phyloP scores from a whole-genome alignment of 2,329 filamentous ascomycete species.

The Pseudocercospora eumusae region DNA sequence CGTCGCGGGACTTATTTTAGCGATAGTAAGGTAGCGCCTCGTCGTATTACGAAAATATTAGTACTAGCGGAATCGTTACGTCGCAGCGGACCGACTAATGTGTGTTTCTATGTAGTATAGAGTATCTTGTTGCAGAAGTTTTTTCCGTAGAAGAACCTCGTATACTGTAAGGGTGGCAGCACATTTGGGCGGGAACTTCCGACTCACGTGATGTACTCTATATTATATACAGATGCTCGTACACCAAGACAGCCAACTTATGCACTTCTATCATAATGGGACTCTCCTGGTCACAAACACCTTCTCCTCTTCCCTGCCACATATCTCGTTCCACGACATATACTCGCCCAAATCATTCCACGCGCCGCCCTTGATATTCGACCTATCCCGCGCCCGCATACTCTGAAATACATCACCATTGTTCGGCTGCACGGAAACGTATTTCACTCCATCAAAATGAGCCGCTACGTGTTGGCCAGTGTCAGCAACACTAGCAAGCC shows the following conservation, averaged over 20 bases:
- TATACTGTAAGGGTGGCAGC: too few relatives aligned
- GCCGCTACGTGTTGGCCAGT: neutral
- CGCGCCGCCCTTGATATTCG: constrained; percentile 15
- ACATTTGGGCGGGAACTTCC: too few relatives aligned
- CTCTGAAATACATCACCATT: constrained; percentile 14
- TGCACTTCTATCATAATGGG: neutral
- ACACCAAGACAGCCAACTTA: neutral
- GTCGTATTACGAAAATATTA: too few relatives aligned
- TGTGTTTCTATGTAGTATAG: too few relatives aligned
- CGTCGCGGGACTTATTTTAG: too few relatives aligned
- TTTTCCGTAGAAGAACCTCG: too few relatives aligned
- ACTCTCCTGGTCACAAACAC: constrained; percentile 11
- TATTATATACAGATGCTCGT: too few relatives aligned
- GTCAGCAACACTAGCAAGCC: neutral
- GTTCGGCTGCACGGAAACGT: constrained; percentile 8
- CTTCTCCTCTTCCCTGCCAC: constrained; percentile 11
- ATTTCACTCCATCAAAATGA: constrained; percentile 1
- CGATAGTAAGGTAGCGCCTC: too few relatives aligned
- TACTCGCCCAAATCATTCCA: constrained; percentile 20
- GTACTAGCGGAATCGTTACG: too few relatives aligned
- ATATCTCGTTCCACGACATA: constrained; percentile 19
- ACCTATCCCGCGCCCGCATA: constrained; percentile 8
- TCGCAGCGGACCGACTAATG: too few relatives aligned
- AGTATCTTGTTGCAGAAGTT: too few relatives aligned
- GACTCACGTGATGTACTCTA: too few relatives aligned